Percentiles rank a stretch among this genome's conserved stretches.
Evolutionary conservation across 495 filamentous ascomycete species (phyloP).

Genomic region (Hypoxylon fuscum): DNA sequence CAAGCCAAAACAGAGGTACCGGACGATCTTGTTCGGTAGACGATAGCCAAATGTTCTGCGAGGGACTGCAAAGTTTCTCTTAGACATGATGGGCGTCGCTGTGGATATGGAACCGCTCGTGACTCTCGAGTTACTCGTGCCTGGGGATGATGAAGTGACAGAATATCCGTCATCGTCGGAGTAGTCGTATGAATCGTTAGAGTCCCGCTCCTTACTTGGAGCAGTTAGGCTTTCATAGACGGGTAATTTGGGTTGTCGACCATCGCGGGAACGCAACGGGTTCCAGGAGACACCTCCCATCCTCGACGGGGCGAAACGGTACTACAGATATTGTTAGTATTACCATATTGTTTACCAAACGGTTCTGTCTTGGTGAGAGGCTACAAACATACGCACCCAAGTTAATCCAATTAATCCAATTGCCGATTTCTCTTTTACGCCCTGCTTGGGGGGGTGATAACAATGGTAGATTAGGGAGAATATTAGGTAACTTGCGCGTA

Average conservation of each 20-base stretch:
- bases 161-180: conserved; percentile 55
- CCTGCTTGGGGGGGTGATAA: conserved; percentile 20
- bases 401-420: background rate
- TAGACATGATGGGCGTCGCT: conserved; percentile 63
- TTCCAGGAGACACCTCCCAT: conserved; percentile 42
- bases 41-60: conserved; percentile 62
- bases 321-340: conserved; percentile 14
- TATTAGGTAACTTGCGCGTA: background rate
- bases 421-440: background rate
- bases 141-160: conserved; percentile 52
- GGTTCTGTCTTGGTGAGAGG: background rate
- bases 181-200: conserved; percentile 53
- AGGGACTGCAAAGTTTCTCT: conserved; percentile 49
- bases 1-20: conserved; percentile 76
- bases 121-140: conserved; percentile 55
- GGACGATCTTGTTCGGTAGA: conserved; percentile 69
- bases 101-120: conserved; percentile 62
- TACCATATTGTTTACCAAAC: background rate
- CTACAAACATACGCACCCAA: conserved; percentile 30
- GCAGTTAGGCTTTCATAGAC: conserved; percentile 51
- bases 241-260: conserved; percentile 51
- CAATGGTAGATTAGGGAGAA: conserved; percentile 5
- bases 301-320: conserved; percentile 25
- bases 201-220: conserved; percentile 53
- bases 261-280: conserved; percentile 47